phyloP scores from a whole-genome alignment of 495 filamentous ascomycete genomes.

The Aspergillus ostianus region DNA sequence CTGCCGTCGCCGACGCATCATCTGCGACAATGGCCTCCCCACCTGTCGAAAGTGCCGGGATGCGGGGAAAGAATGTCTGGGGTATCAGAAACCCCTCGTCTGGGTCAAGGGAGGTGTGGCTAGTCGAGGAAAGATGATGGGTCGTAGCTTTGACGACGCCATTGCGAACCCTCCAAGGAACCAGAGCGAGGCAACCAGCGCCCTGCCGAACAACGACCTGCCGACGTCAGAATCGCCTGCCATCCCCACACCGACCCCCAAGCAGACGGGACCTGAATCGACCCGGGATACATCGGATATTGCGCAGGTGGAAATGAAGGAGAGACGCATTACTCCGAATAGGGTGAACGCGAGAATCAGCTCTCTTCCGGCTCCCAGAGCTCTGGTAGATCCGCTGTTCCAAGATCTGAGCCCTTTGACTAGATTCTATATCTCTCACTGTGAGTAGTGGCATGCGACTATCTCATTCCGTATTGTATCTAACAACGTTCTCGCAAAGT shows the following conservation, averaged over 20 bases:
- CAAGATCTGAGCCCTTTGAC: conserved; percentile 36
- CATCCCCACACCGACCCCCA: not conserved
- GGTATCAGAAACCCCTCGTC: conserved; percentile 56
- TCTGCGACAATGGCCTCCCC: conserved; percentile 61
- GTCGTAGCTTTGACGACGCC: conserved; percentile 44
- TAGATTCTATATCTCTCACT: conserved; percentile 43
- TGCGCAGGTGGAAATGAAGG: conserved; percentile 13
- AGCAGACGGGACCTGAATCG: not conserved
- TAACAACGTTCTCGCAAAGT: conserved; percentile 23
- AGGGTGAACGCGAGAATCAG: conserved; percentile 6
- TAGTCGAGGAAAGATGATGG: conserved; percentile 53
- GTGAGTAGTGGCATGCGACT: conserved; percentile 24
- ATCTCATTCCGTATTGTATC: not conserved
- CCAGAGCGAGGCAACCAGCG: not conserved
- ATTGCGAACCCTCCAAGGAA: conserved; percentile 10
- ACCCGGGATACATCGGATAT: not conserved
- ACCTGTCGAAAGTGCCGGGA: conserved; percentile 63
- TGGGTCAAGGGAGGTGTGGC: conserved; percentile 53
- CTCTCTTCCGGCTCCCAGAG: conserved; percentile 30
- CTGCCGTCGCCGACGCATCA: conserved; percentile 49
- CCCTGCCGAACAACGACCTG: not conserved
- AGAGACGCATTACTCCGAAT: conserved; percentile 15
- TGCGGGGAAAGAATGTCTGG: conserved; percentile 60
- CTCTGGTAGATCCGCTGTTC: conserved; percentile 44
- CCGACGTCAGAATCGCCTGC: not conserved